Evolutionary conservation across 139 green algal genomes (phyloP).

Genomic region (Tetratostichococcus sp.): DNA sequence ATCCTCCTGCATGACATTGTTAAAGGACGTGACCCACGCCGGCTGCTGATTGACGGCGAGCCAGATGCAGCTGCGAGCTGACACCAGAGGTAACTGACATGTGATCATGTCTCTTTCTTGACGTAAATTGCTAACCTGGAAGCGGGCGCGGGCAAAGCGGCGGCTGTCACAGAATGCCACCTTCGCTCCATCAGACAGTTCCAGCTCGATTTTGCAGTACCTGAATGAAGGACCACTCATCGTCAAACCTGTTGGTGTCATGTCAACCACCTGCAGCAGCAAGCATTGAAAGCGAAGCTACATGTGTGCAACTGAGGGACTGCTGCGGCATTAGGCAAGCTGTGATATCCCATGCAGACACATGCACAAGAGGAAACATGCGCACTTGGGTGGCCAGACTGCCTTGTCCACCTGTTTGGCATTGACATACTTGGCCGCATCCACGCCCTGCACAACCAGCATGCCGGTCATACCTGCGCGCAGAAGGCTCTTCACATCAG

Average conservation of each 20-base stretch:
- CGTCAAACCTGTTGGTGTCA: too few species aligned
- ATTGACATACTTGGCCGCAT: conserved; percentile 44
- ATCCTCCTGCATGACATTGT: conserved; percentile 12
- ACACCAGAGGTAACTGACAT: too few species aligned
- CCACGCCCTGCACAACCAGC: conserved; percentile 27
- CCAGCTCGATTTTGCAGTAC: conserved; percentile 46
- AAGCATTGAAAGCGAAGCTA: too few species aligned
- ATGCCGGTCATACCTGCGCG: not conserved
- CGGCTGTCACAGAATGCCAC: conserved; percentile 72
- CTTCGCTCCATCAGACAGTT: conserved; percentile 47
- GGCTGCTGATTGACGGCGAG: too few species aligned
- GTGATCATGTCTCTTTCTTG: not conserved
- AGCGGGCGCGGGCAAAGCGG: conserved; percentile 53
- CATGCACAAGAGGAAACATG: conserved; percentile 6
- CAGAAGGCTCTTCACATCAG: not conserved
- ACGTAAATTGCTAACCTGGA: conserved; percentile 2
- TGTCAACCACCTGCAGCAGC: too few species aligned
- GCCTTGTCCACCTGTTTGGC: conserved; percentile 6
- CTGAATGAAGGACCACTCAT: too few species aligned
- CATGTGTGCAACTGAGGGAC: too few species aligned
- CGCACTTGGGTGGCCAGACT: conserved; percentile 36
- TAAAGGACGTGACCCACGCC: too few species aligned
- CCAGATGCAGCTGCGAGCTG: too few species aligned
- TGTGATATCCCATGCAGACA: too few species aligned
- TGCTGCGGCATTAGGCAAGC: too few species aligned